These are phyloP conservation scores for Rosa hybrid DNA, from an alignment of 331 rosid genomes.

Conservation along the genomic window DNA sequence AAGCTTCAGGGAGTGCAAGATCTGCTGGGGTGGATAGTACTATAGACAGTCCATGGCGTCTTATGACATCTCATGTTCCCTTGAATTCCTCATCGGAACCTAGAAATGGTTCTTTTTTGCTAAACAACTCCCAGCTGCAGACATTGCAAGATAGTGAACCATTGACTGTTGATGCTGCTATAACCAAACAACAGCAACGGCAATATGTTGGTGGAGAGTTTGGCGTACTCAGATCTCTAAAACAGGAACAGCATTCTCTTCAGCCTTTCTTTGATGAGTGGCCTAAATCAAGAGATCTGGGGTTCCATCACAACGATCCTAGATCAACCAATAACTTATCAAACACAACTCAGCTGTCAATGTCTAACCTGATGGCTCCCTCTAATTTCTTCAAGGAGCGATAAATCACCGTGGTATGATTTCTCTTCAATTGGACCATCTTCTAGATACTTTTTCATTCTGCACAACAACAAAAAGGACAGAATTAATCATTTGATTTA, in stretches of 20 bases:
- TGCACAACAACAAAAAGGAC: neutral
- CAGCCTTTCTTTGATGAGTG: slow-evolving; percentile 62
- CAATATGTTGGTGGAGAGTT: slow-evolving; percentile 50
- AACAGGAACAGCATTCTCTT: slow-evolving; percentile 53
- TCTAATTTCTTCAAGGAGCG: slow-evolving; percentile 58
- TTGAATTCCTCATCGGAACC: slow-evolving; percentile 50
- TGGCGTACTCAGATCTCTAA: slow-evolving; percentile 45
- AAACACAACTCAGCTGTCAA: slow-evolving; percentile 67
- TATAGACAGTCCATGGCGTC: slow-evolving; percentile 58
- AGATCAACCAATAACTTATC: slow-evolving; percentile 55
- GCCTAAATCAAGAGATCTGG: slow-evolving; percentile 57
- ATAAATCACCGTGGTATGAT: slow-evolving; percentile 58
- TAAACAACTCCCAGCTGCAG: slow-evolving; percentile 45
- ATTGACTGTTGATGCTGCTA: slow-evolving; percentile 33
- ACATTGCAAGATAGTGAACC: slow-evolving; percentile 41
- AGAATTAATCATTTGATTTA: slow-evolving; percentile 16
- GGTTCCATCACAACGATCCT: slow-evolving; percentile 56
- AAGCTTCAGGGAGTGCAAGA: slow-evolving; percentile 56
- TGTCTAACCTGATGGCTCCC: slow-evolving; percentile 61
- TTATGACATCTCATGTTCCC: slow-evolving; percentile 53
- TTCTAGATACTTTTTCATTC: neutral
- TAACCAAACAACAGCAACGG: slow-evolving; percentile 39
- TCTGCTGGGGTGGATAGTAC: slow-evolving; percentile 47
- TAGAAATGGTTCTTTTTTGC: slow-evolving; percentile 43
- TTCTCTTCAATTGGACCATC: neutral